Conservation (phyloP, 345 rosid species). For the Pelargonium nanum region DNA sequence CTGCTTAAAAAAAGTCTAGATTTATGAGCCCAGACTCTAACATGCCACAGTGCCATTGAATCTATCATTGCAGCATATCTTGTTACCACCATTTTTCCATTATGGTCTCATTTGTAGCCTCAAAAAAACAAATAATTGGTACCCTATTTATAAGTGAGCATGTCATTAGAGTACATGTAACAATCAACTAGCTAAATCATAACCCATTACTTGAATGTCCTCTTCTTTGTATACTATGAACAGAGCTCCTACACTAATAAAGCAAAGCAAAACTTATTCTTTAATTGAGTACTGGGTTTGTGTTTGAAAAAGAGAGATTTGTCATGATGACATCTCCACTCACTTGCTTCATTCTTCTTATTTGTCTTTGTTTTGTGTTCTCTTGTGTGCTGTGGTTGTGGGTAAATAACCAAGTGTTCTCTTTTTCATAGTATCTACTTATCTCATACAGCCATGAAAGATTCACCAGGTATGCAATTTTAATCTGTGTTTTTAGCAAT, state of each 20-base stretch:
- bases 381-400: too few relatives aligned
- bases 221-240: too few relatives aligned
- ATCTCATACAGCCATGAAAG: not conserved
- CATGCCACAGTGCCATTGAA: not conserved
- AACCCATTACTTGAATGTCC: too few relatives aligned
- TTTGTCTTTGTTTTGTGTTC: not conserved
- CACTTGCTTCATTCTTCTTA: not conserved
- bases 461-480: not conserved
- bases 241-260: not conserved
- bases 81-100: not conserved
- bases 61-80: not conserved
- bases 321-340: not conserved
- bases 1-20: too few relatives aligned
- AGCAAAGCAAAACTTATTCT: not conserved
- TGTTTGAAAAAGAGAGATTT: not conserved
- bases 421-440: not conserved
- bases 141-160: too few relatives aligned
- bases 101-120: too few relatives aligned
- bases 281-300: not conserved
- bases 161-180: too few relatives aligned
- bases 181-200: too few relatives aligned
- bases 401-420: not conserved
- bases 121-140: too few relatives aligned
- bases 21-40: not conserved
- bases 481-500: too few relatives aligned